Base-by-base conservation (phyloP, 1,284 basidiomycete species). In the Cutaneotrichosporon sp. region DNA sequence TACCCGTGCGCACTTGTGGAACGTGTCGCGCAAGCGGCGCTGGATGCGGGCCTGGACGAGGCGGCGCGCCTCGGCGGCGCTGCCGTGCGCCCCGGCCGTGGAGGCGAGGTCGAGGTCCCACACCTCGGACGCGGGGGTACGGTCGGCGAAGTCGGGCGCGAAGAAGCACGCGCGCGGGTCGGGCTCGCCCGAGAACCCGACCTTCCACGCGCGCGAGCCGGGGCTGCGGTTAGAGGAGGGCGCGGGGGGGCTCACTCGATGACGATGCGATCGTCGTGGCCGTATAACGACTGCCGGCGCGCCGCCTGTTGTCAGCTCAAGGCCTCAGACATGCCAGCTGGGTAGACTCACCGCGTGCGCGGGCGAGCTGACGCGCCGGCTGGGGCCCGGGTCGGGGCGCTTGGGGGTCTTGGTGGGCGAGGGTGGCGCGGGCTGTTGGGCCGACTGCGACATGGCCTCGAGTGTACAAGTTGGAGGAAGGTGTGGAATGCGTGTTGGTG, bases 21-120 rank as follows among this genome's bases (percentile, higher is more conserved):
- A 97, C 4, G 92, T 88, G 27, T 86, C 84, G 68, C 92, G 81
- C 62, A 95, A 74, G 60, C 85, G 84, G 54, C 80, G 81, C 75
- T 91, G 87, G 46, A 95, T 76, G 53, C 85, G 83, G 38, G 87
- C 83, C 63, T 88, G 87, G 29, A 92, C 81, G 62, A 90, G 70
- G 63, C 84, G 83, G 59, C 90, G 86, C 72, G 89, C 87, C 75
- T 93, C 91, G 25, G 84, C 83, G 62, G 87, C 80, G 62, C 68
- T 67, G 24, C 69, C 71, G n/a, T 56, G 42, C 10, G 67, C 63
- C 4, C 69, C 70, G 2, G 45, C 27, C 56, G 74, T 65, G 4
- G 56, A 38, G 0, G 63, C 63, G 4, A 78, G 63, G 60, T 79
- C 78, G 2, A 79, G 66, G 33, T 74, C 74, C 75, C 76, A 80